Evolutionary conservation across 306 rosid species (phyloP).

Genomic region (Aeschynomene evenia): DNA sequence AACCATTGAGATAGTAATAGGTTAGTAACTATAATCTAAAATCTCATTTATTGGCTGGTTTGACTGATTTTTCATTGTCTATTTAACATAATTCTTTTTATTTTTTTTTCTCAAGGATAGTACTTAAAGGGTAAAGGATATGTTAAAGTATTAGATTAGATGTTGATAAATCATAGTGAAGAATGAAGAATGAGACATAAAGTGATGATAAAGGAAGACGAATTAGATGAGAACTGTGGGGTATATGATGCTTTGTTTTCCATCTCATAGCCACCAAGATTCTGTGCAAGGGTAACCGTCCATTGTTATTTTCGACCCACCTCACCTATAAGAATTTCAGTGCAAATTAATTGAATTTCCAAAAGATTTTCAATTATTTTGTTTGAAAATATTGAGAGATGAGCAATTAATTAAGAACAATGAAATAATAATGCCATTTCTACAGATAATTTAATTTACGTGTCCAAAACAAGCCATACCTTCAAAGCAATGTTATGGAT

Average conservation of each 20-base stretch:
- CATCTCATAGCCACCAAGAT: slow-evolving; percentile 18
- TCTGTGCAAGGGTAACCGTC: slow-evolving; percentile 18
- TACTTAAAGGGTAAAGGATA: background rate
- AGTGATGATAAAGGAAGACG: background rate
- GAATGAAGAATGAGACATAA: background rate
- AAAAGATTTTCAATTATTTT: background rate
- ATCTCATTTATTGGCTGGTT: too few relatives aligned
- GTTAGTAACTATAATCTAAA: too few relatives aligned
- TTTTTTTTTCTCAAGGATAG: background rate
- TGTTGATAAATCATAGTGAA: slow-evolving; percentile 11
- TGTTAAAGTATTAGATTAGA: slow-evolving; percentile 2
- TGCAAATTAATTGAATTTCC: background rate
- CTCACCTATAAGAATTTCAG: background rate
- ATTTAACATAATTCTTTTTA: too few relatives aligned
- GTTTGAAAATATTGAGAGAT: background rate
- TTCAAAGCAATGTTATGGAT: background rate
- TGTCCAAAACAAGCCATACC: background rate
- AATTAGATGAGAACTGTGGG: slow-evolving; percentile 21
- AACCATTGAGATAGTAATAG: too few relatives aligned
- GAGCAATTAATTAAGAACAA: background rate
- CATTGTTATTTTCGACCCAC: background rate
- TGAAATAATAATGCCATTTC: background rate
- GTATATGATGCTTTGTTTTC: slow-evolving; percentile 19
- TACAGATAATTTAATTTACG: background rate
- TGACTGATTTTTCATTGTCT: too few relatives aligned